phyloP scores from a whole-genome alignment of 345 rosid species.

The Aethionema arabicum region DNA sequence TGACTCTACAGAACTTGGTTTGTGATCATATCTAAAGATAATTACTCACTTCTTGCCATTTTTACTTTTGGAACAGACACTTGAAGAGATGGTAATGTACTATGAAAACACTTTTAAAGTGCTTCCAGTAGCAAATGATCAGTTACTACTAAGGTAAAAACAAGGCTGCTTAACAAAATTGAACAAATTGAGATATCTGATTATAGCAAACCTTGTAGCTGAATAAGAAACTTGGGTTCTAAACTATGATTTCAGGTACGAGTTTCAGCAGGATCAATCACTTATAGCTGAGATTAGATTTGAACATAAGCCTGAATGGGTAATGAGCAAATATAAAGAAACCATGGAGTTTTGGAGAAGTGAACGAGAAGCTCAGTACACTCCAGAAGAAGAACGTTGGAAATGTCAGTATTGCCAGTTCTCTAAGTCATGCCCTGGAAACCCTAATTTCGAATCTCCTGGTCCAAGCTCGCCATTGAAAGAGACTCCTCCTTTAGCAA shows the following conservation, averaged over 20 bases:
- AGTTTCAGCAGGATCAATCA: conserved; percentile 66
- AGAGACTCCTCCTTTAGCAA: conserved; percentile 25
- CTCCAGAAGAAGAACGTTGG: conserved; percentile 80
- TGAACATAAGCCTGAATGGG: conserved; percentile 55
- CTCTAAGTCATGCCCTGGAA: conserved; percentile 48
- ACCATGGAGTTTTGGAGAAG: conserved; percentile 63
- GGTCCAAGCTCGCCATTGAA: conserved; percentile 25
- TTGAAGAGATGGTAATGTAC: conserved; percentile 58
- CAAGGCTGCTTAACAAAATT: background rate
- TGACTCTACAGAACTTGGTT: background rate
- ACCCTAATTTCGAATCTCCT: conserved; percentile 20
- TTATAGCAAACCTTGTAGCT: background rate
- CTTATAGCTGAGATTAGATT: conserved; percentile 66
- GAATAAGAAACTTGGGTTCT: conserved; percentile 6
- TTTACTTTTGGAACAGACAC: conserved; percentile 51
- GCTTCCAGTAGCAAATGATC: conserved; percentile 49
- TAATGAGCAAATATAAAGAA: conserved; percentile 40
- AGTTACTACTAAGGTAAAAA: conserved; percentile 60
- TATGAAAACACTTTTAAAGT: conserved; percentile 50
- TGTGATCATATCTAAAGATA: background rate
- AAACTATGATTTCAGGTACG: conserved; percentile 50
- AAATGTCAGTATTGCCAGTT: conserved; percentile 66
- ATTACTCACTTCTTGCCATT: background rate
- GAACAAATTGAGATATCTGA: background rate
- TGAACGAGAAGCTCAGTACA: conserved; percentile 57